Conservation (phyloP, 73 alveolate genomes). For the Symbiodinium pilosum region DNA sequence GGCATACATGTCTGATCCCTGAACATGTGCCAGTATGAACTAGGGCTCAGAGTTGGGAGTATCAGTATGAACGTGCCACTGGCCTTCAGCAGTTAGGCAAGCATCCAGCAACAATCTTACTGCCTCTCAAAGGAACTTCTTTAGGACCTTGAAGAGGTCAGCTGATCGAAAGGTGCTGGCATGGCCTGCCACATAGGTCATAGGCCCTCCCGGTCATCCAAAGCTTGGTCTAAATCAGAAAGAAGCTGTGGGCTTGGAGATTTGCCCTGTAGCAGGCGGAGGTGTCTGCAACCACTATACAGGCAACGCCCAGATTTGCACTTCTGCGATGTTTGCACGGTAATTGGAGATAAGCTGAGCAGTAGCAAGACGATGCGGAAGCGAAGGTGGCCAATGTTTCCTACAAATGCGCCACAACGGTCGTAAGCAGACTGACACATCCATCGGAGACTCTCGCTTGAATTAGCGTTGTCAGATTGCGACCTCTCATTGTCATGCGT, state of each 20-base stretch:
- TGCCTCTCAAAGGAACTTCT: too few relatives aligned
- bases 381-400: constrained; percentile 67
- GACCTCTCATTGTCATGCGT: background rate
- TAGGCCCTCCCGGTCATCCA: too few relatives aligned
- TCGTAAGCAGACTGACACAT: constrained; percentile 76
- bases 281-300: constrained; percentile 77
- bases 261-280: constrained; percentile 47
- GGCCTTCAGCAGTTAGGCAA: too few relatives aligned
- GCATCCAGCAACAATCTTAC: too few relatives aligned
- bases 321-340: background rate
- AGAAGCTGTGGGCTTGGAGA: too few relatives aligned
- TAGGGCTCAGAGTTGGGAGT: background rate
- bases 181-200: too few relatives aligned
- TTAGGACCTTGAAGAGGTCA: too few relatives aligned
- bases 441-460: constrained; percentile 31
- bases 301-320: background rate
- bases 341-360: background rate
- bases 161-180: too few relatives aligned
- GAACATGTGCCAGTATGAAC: background rate
- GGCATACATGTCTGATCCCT: too few relatives aligned
- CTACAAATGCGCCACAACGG: constrained; percentile 71
- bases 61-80: too few relatives aligned
- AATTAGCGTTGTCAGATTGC: background rate
- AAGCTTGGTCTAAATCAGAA: too few relatives aligned
- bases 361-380: too few relatives aligned